Evolutionary conservation across 345 rosid species (phyloP), one percentile per base, ranked within the genome.

Genomic region (Citrus unshiu): DNA sequence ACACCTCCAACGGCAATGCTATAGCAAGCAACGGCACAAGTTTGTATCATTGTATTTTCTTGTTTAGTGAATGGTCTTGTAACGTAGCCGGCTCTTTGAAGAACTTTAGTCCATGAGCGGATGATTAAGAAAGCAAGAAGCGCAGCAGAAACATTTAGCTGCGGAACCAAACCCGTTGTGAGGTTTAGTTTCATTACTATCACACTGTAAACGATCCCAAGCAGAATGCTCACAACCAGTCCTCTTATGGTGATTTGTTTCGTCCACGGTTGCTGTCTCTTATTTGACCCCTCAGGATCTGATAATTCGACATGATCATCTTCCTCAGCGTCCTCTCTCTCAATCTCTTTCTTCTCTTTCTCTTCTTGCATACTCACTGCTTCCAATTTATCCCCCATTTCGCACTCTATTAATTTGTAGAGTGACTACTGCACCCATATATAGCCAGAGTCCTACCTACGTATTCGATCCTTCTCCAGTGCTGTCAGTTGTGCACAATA

Each of bases 41-140:
- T 95, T 80, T 95, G 98, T 64, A 93, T 95, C 95, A 95, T 93
- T 5, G 95, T 92, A 73, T 95, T 95, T 85, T 95, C 98, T 85
- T 95, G 98, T 51, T 91, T 82, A 3, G 97, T 95, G 82, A 95
- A 95, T 9, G 98, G 98, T 46, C 85, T 91, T 0, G 91, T 30
- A 3, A 86, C 83, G 68, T 77, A 88, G 24, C 98, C 98, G 30
- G 89, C 89, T 81, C 87, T 92, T 32, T 87, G 85, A 77, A 93
- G 90, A 73, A 89, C 30, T 84, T 90, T 88, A 3, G 98, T 93
- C 98, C 98, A 93, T 68, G 97, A 84, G 75, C 95, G 83, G 54
- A 95, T 85, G 18, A 86, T 81, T 21, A 95, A 80, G 14, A 95
- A 95, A n/a, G 95, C 98, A 1, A 95, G 84, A 72, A 95, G 92